Percentiles rank a stretch among this genome's conserved stretches.
Conservation (phyloP, 805 yeast species). For the Geotrichum ghanense region DNA sequence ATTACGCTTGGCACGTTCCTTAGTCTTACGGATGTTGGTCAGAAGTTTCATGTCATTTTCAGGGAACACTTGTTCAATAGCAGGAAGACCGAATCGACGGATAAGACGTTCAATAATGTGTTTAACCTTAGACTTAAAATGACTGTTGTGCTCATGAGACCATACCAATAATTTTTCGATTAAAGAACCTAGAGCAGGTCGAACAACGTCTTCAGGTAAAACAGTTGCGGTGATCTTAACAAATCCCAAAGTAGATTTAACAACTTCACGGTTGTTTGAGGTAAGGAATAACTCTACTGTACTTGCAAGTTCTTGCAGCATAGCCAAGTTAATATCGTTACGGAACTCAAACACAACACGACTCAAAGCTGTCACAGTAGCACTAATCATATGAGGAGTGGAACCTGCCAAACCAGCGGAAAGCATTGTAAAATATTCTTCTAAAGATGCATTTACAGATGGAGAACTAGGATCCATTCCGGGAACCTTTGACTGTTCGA, state of each 20-base stretch:
- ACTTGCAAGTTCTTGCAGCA: conserved; percentile 63
- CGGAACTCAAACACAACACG: conserved; percentile 82
- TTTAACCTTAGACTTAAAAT: conserved; percentile 84
- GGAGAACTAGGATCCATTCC: conserved; percentile 52
- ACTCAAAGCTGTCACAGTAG: conserved; percentile 84
- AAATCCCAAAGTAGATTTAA: conserved; percentile 84
- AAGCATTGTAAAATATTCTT: conserved; percentile 84
- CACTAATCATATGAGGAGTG: conserved; percentile 92
- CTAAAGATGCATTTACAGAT: conserved; percentile 54
- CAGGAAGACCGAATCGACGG: conserved; percentile 82
- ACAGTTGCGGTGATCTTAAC: conserved; percentile 77
- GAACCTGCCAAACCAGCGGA: conserved; percentile 94
- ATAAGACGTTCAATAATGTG: conserved; percentile 86
- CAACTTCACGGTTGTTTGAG: conserved; percentile 85
- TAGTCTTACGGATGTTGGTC: conserved; percentile 73
- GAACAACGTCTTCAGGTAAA: conserved; percentile 68
- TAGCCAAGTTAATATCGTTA: conserved; percentile 44
- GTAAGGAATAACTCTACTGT: conserved; percentile 86
- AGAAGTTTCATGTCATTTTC: conserved; percentile 79
- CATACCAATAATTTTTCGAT: conserved; percentile 70
- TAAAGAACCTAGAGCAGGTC: conserved; percentile 51
- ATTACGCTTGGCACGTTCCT: conserved; percentile 75
- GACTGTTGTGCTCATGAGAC: conserved; percentile 95
- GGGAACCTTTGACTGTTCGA: conserved; percentile 54
- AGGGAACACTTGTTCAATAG: conserved; percentile 75